Percentiles rank a stretch among this genome's conserved stretches.
These are phyloP conservation scores for Neodidymelliopsis sp. DNA, from an alignment of 2,329 filamentous ascomycete genomes.

Conservation along the genomic window DNA sequence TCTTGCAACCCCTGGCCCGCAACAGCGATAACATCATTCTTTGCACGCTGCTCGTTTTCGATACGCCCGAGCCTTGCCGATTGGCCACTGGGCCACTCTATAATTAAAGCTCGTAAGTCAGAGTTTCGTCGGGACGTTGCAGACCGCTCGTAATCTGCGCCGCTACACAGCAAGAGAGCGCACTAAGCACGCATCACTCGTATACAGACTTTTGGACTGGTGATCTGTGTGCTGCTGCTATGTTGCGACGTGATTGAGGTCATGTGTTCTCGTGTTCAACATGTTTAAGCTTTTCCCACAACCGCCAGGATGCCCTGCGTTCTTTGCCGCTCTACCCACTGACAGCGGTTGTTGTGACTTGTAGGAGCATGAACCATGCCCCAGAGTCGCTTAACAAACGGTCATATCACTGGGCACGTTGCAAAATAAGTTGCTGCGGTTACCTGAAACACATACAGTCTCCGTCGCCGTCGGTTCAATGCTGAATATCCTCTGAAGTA, in stretches of 20 bases:
- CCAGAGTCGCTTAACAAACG: conserved; percentile 2
- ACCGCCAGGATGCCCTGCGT: conserved; percentile 15
- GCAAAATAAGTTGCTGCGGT: not conserved
- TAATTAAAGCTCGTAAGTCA: conserved; percentile 14
- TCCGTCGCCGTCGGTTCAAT: conserved; percentile 3
- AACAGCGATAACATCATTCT: conserved; percentile 3
- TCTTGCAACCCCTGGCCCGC: conserved; percentile 1
- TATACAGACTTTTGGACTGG: not conserved
- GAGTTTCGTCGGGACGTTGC: conserved; percentile 10
- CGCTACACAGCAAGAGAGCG: not conserved
- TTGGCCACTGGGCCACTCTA: conserved; percentile 13
- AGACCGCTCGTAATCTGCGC: conserved; percentile 8
- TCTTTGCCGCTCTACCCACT: conserved; percentile 3
- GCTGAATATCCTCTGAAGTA: not conserved
- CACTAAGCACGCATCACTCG: not conserved
- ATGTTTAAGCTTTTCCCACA: conserved; percentile 10
- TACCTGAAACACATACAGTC: conserved; percentile 7
- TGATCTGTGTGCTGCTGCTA: not conserved
- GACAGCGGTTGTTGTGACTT: not conserved
- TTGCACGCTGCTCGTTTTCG: conserved; percentile 13
- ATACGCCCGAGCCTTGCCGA: conserved; percentile 6
- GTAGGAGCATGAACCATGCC: conserved; percentile 6
- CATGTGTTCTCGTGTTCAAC: conserved; percentile 7
- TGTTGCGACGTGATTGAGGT: not conserved
- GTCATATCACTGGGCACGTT: not conserved